These are phyloP conservation scores for Rosa chinensis DNA, from an alignment of 306 rosid genomes.

Conservation along the genomic window DNA sequence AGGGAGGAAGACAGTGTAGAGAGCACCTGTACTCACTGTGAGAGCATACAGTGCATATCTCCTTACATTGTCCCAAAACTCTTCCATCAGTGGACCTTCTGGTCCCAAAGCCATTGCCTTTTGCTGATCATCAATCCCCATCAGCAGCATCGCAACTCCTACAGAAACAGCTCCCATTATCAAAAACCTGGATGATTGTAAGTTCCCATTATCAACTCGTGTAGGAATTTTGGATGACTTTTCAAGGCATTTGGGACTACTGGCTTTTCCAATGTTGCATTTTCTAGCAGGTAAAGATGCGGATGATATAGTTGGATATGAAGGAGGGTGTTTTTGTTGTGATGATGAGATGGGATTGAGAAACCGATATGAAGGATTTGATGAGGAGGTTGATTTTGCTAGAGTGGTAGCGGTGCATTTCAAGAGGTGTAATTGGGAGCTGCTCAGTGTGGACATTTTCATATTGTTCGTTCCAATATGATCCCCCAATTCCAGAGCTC, in stretches of 20 bases:
- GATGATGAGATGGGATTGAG: constrained; percentile 26
- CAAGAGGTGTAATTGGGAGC: constrained; percentile 38
- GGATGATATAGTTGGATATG: constrained; percentile 2
- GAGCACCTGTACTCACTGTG: constrained; percentile 82
- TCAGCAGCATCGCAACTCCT: constrained; percentile 52
- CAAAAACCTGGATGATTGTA: constrained; percentile 33
- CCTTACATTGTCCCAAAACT: constrained; percentile 93
- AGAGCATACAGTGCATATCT: constrained; percentile 83
- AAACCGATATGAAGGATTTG: constrained; percentile 16
- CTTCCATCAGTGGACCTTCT: constrained; percentile 89
- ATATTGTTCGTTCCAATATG: constrained; percentile 14
- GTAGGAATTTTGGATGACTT: not conserved
- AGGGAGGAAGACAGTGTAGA: constrained; percentile 64
- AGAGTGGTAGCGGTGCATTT: constrained; percentile 19
- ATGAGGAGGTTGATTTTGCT: constrained; percentile 16
- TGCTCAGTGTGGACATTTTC: constrained; percentile 47
- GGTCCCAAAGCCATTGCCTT: constrained; percentile 88
- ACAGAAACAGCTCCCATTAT: constrained; percentile 65
- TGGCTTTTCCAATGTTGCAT: not conserved
- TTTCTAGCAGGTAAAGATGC: not conserved
- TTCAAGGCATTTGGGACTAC: not conserved
- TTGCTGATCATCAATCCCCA: constrained; percentile 47
- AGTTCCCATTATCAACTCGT: constrained; percentile 1
- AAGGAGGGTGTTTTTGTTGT: constrained; percentile 17
- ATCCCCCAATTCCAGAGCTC: not conserved